Evolutionary conservation across 192 early-diverging fungal genomes (phyloP), one percentile per base, ranked within the genome.

Genomic region (Coemansia sp.): DNA sequence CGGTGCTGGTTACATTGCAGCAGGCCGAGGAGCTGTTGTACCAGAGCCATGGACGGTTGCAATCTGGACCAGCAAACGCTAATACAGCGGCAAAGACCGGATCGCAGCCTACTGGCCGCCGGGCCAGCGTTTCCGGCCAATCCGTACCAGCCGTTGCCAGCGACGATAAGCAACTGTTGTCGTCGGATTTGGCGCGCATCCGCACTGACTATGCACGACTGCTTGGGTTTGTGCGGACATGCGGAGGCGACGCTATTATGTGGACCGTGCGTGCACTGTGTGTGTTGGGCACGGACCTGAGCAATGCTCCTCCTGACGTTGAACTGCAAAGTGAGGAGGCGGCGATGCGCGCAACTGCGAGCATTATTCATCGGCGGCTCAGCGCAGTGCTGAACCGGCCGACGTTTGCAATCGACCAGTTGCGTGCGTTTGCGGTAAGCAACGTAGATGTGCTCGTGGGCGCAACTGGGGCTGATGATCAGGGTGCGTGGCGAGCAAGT

Each of bases 1-100:
- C 89, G 29, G 85, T 97, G 2, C 66, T 97, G 37, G 91, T 94
- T 60, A 94, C 94, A 3, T 76, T 97, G 64, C 94, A 96, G 68
- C 85, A 90, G 20, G 89, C 91, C 1, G 94, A 97, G 50, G 87
- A 88, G 68, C 71, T 93, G 18, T 56, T 96, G 49, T 83, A 85
- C 27, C 72, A 65, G 57, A 76, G 61, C 49, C 61, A 47, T 20
- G 37, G 59, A 27, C n/a, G 62, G 13, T 18, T 1, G 58, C 65
- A 26, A 16, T 26, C 9, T 10, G 52, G 13, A 16, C 37, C 47
- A 19, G 47, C 16, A 19, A 19, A 19, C 47, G 24, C 24, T 19
- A 27, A 22, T n/a, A n/a, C n/a, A 37, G 48, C 23, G 57, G 52
- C 38, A 39, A 39, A 39, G 38, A 39, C 10, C 38, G 38, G 38